Percentiles rank a stretch among this genome's conserved stretches.
Evolutionary conservation across 805 yeast genomes (phyloP).

Genomic region (Kodamaea nitidulidarum): DNA sequence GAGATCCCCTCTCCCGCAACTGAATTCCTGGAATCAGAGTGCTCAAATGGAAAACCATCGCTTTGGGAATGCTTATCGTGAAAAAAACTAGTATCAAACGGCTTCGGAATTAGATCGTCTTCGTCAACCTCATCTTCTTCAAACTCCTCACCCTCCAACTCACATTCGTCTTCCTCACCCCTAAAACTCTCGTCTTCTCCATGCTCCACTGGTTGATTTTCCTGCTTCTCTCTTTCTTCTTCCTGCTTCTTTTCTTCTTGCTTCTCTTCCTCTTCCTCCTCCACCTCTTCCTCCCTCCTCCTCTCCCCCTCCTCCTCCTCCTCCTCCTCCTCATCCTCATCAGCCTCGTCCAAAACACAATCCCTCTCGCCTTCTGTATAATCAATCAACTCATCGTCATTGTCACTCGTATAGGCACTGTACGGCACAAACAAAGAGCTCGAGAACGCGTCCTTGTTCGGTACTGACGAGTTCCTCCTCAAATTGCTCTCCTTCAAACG

Average conservation of each 20-base stretch:
- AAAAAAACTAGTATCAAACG: no score
- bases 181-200: no score
- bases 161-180: no score
- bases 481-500: conserved; percentile 30
- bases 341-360: conserved; percentile 1
- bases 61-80: no score
- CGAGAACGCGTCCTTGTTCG: not conserved
- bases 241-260: not conserved
- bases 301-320: not conserved
- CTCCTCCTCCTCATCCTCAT: not conserved
- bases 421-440: not conserved
- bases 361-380: conserved; percentile 8
- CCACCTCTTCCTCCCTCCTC: not conserved
- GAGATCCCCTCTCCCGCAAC: conserved; percentile 1
- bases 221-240: no score
- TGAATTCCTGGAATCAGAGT: no score
- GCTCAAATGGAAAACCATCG: no score
- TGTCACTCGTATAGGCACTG: conserved; percentile 8
- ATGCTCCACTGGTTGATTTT: no score
- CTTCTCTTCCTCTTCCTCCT: not conserved
- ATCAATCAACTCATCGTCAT: conserved; percentile 12
- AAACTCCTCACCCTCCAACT: no score
- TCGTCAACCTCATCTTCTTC: no score
- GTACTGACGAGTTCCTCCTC: conserved; percentile 14
- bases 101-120: no score